phyloP scores from a whole-genome alignment of 1,284 basidiomycete species.

The Mixia osmundae region DNA sequence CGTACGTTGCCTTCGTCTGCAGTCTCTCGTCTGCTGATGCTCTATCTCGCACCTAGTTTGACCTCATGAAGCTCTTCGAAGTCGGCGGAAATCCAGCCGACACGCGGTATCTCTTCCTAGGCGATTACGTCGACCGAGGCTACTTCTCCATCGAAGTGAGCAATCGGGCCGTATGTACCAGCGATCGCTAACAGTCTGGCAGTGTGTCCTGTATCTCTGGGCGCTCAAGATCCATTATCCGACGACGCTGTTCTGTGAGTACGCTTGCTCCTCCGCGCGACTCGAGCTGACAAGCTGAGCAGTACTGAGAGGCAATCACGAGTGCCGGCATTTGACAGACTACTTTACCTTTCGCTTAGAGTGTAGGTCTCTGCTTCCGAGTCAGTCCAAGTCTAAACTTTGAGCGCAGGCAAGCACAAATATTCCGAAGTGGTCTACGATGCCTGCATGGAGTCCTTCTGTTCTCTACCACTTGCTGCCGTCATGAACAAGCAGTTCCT shows the following conservation, averaged over 20 bases:
- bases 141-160: slow-evolving; percentile 75
- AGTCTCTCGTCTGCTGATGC: slow-evolving; percentile 3
- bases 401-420: slow-evolving; percentile 85
- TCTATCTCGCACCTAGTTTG: slow-evolving; percentile 35
- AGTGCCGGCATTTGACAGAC: slow-evolving; percentile 86
- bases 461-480: slow-evolving; percentile 68
- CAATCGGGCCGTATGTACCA: too few relatives aligned
- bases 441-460: slow-evolving; percentile 81
- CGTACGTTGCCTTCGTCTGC: slow-evolving; percentile 32
- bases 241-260: slow-evolving; percentile 56
- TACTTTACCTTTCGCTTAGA: slow-evolving; percentile 27
- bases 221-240: slow-evolving; percentile 86
- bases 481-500: slow-evolving; percentile 96
- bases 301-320: slow-evolving; percentile 91
- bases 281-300: too few relatives aligned
- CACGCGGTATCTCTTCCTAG: slow-evolving; percentile 82
- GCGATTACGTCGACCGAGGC: slow-evolving; percentile 95
- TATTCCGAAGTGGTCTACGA: slow-evolving; percentile 77
- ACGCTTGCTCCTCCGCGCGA: too few relatives aligned
- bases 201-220: slow-evolving; percentile 82
- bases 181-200: slow-evolving; percentile 8
- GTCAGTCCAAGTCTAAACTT: slow-evolving; percentile 42
- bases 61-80: slow-evolving; percentile 95
- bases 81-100: slow-evolving; percentile 79
- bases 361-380: neutral